Evolutionary conservation across 192 early-diverging fungal genomes (phyloP).

Genomic region (Coemansia sp.): DNA sequence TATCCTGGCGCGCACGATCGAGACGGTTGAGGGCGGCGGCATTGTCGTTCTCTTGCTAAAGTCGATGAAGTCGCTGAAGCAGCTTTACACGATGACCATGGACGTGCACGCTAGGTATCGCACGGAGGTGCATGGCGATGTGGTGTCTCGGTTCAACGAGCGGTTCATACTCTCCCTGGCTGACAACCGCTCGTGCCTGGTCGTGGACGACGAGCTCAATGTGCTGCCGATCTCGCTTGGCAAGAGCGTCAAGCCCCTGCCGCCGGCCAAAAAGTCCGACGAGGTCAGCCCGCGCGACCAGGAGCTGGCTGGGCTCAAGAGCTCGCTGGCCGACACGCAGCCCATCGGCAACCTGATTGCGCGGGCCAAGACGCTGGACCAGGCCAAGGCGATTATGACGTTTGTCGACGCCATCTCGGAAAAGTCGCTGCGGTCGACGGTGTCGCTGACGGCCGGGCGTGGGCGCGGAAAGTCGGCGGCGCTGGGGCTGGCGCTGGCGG

Average conservation of each 20-base stretch:
- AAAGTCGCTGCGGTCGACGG: conserved; percentile 89
- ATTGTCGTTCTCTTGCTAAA: conserved; percentile 91
- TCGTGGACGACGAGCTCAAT: conserved; percentile 98
- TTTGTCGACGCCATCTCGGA: conserved; percentile 97
- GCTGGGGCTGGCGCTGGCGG: conserved; percentile 90
- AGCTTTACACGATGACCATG: conserved; percentile 99
- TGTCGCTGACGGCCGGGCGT: conserved; percentile 91
- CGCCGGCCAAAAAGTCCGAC: conserved; percentile 28
- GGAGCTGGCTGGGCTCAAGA: conserved; percentile 83
- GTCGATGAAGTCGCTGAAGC: conserved; percentile 94
- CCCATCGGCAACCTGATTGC: conserved; percentile 87
- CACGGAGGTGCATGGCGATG: conserved; percentile 91
- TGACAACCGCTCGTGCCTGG: conserved; percentile 83
- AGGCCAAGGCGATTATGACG: conserved; percentile 95
- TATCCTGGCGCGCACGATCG: conserved; percentile 92
- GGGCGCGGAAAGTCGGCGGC: conserved; percentile 98
- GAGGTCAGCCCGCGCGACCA: conserved; percentile 26
- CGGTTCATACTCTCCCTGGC: conserved; percentile 95
- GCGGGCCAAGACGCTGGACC: conserved; percentile 85
- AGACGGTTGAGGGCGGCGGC: conserved; percentile 98
- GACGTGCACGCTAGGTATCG: conserved; percentile 96
- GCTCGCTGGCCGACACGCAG: conserved; percentile 87
- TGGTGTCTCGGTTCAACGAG: conserved; percentile 96
- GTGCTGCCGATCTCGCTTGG: conserved; percentile 92
- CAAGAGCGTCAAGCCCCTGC: conserved; percentile 90